Percentiles rank a stretch among this genome's conserved stretches.
These are phyloP conservation scores for Globisporangium spiculum DNA, from an alignment of 352 stramenopile species.

Conservation along the genomic window DNA sequence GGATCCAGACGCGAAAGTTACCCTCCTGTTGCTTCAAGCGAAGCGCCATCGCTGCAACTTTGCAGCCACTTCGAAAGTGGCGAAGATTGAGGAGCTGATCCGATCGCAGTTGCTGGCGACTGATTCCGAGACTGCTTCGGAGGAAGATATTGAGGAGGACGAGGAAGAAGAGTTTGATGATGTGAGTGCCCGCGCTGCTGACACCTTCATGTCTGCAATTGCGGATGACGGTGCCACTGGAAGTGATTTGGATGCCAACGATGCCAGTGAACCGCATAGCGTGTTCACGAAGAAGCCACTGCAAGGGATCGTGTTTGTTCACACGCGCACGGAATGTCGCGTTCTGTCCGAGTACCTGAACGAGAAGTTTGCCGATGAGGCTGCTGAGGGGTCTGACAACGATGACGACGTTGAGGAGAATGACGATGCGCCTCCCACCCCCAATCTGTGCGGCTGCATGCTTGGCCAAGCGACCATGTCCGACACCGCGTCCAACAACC, in stretches of 20 bases:
- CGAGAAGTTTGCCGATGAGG: conserved; percentile 35
- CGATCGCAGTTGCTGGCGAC: conserved; percentile 28
- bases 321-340: conserved; percentile 76
- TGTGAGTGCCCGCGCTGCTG: neutral
- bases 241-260: neutral
- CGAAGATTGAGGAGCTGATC: conserved; percentile 60
- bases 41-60: conserved; percentile 44
- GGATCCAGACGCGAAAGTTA: conserved; percentile 50
- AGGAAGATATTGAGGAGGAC: conserved; percentile 27
- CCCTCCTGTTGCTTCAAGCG: conserved; percentile 40
- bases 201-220: conserved; percentile 11
- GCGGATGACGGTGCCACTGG: neutral
- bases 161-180: conserved; percentile 6
- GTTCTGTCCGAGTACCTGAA: conserved; percentile 81
- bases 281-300: conserved; percentile 8
- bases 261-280: neutral
- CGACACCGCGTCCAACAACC: conserved; percentile 57
- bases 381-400: conserved; percentile 18
- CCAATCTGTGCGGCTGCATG: conserved; percentile 53
- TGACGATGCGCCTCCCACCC: neutral
- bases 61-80: conserved; percentile 48
- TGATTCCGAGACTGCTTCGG: conserved; percentile 19
- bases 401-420: conserved; percentile 13
- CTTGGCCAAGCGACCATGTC: conserved; percentile 47
- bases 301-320: conserved; percentile 86